Evolutionary conservation across 345 rosid genomes (phyloP), one percentile per base, ranked within the genome.

Genomic region (Hevea brasiliensis): DNA sequence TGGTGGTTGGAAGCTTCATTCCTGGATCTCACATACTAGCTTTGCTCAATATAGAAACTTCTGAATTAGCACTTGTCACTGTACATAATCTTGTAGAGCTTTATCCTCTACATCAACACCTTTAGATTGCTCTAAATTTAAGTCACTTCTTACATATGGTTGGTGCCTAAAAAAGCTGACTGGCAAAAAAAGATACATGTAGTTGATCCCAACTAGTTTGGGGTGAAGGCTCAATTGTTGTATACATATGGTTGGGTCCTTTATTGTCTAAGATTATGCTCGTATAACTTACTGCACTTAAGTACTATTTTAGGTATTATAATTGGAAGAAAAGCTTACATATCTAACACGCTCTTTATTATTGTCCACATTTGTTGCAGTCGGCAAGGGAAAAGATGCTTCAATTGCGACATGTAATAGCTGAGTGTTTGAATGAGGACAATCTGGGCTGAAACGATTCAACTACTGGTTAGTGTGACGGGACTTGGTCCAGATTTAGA

Each of bases 371-470:
- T 70, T 68, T 60, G 71, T 41, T 73, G 87, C 90, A 92, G 97
- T 79, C 77, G 74, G 96, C 93, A 3, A 88, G 80, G 81, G 86
- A 79, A 77, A 89, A 88, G 84, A 82, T 90, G 93, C 68, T 80
- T 59, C 93, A 88, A 73, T 68, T 92, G 84, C 86, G 87, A 84
- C 84, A 68, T 70, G 81, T 76, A 15, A 74, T 92, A 12, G 85
- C 84, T 4, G 87, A 87, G 79, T 89, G 89, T 76, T 71, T 94
- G 77, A 87, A 84, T 59, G 91, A 78, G 56, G 83, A 74, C 48
- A 47, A 68, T 59, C 65, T 79, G 35, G 74, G 66, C 72, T 85
- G 85, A 85, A 79, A 42, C 45, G 75, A 27, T 56, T 72, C 29
- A 53, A 21, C 68, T 13, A 42, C 45, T 66, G 45, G 61, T 21